phyloP scores from a whole-genome alignment of 352 stramenopile genomes.

The Phytophthora capsici region DNA sequence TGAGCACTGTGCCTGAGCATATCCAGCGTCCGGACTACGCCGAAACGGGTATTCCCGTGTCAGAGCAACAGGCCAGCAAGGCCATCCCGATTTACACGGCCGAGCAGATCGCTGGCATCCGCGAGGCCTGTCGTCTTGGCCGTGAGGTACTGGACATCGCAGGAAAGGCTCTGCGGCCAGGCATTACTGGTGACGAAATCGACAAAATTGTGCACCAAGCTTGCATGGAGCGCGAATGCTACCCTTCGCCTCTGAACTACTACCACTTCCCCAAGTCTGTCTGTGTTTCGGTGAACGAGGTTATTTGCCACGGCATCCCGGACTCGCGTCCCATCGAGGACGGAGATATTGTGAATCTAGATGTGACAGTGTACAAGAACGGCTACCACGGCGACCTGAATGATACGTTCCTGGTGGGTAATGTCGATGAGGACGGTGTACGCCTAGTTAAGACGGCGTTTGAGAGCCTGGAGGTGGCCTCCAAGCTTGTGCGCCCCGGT shows the following conservation, averaged over 20 bases:
- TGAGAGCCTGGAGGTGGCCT: slow-evolving; percentile 89
- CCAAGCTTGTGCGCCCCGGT: slow-evolving; percentile 93
- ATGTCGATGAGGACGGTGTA: slow-evolving; percentile 93
- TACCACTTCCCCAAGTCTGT: slow-evolving; percentile 97
- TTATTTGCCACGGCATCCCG: slow-evolving; percentile 98
- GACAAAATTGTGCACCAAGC: slow-evolving; percentile 96
- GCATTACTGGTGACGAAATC: slow-evolving; percentile 97
- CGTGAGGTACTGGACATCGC: slow-evolving; percentile 97
- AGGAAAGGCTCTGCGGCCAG: slow-evolving; percentile 82
- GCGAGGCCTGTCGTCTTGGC: slow-evolving; percentile 84
- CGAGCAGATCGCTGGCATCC: slow-evolving; percentile 95
- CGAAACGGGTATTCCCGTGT: slow-evolving; percentile 76
- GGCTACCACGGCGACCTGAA: slow-evolving; percentile 98
- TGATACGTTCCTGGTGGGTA: slow-evolving; percentile 98
- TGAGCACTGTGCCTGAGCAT: slow-evolving; percentile 65
- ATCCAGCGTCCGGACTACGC: slow-evolving; percentile 94
- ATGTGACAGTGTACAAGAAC: slow-evolving; percentile 97
- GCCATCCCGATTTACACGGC: slow-evolving; percentile 94
- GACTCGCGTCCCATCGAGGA: slow-evolving; percentile 95
- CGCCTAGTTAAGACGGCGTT: slow-evolving; percentile 96
- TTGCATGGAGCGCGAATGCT: slow-evolving; percentile 91
- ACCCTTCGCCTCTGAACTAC: slow-evolving; percentile 98
- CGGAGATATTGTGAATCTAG: slow-evolving; percentile 99
- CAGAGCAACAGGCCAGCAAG: slow-evolving; percentile 66
- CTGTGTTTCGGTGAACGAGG: slow-evolving; percentile 93